Evolutionary conservation across 148 eudicot genomes (phyloP).

Genomic region (Vaccinium darrowii): DNA sequence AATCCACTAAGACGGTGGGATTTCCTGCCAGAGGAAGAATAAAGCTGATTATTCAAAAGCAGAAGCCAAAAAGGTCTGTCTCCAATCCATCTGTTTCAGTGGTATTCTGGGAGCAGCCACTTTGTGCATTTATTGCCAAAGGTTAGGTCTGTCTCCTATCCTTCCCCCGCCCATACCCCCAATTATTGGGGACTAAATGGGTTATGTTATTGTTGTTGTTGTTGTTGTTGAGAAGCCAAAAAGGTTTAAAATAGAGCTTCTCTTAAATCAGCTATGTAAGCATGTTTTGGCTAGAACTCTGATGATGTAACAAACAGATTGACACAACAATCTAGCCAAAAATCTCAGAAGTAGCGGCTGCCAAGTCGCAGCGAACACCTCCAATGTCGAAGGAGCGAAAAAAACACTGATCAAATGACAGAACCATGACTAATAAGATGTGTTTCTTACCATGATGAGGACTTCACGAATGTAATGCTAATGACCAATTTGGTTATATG

Average conservation of each 20-base stretch:
- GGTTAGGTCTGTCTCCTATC: too few relatives aligned
- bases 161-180: too few relatives aligned
- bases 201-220: too few relatives aligned
- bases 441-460: conserved; percentile 53
- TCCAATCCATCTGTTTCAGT: too few relatives aligned
- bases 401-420: not conserved
- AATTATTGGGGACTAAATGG: too few relatives aligned
- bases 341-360: not conserved
- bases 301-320: not conserved
- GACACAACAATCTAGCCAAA: not conserved
- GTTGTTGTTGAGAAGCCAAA: too few relatives aligned
- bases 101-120: too few relatives aligned
- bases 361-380: not conserved
- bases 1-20: conserved; percentile 47
- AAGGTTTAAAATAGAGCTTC: not conserved
- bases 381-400: not conserved
- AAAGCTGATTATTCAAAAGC: conserved; percentile 1
- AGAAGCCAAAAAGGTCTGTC: not conserved
- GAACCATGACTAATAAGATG: not conserved
- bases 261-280: not conserved
- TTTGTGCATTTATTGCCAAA: too few relatives aligned
- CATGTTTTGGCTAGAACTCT: not conserved
- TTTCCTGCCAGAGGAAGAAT: conserved; percentile 35
- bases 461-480: conserved; percentile 50
- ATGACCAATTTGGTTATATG: conserved; percentile 63